Percentiles rank a stretch among this genome's conserved stretches.
Conservation (phyloP, 345 rosid species). For the Eucalyptus tenuipes region DNA sequence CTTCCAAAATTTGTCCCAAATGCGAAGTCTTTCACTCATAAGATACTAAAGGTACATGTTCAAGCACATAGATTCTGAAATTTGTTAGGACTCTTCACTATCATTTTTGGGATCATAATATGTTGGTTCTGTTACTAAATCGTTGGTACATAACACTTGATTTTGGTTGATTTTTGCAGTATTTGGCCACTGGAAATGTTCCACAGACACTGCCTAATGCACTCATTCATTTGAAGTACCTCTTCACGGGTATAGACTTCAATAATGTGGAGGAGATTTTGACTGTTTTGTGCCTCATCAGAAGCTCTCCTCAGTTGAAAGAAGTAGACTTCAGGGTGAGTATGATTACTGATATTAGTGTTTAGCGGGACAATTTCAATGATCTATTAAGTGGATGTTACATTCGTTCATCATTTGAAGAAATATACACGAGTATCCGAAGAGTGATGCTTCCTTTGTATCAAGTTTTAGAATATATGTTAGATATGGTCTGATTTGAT, state of each 20-base stretch:
- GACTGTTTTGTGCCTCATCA: conserved; percentile 39
- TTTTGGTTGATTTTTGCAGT: conserved; percentile 21
- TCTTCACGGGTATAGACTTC: conserved; percentile 41
- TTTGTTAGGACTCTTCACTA: neutral
- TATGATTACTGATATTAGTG: neutral
- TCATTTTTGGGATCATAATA: neutral
- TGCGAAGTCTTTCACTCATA: neutral
- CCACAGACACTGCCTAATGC: conserved; percentile 32
- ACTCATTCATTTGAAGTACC: conserved; percentile 37
- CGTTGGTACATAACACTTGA: neutral
- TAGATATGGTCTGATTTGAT: neutral
- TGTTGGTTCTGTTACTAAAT: too few species aligned
- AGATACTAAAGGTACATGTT: neutral
- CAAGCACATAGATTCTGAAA: neutral
- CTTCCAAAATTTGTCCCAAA: neutral
- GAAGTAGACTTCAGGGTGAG: neutral
- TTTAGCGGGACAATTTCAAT: neutral
- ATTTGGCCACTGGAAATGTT: conserved; percentile 35
- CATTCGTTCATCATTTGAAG: neutral
- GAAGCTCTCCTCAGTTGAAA: conserved; percentile 43
- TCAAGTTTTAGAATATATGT: neutral
- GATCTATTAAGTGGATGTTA: neutral
- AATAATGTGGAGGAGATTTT: conserved; percentile 35
- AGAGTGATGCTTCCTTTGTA: neutral
- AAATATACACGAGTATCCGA: neutral